Evolutionary conservation across 208 protist genomes (phyloP).

Genomic region (Acanthamoeba quina): DNA sequence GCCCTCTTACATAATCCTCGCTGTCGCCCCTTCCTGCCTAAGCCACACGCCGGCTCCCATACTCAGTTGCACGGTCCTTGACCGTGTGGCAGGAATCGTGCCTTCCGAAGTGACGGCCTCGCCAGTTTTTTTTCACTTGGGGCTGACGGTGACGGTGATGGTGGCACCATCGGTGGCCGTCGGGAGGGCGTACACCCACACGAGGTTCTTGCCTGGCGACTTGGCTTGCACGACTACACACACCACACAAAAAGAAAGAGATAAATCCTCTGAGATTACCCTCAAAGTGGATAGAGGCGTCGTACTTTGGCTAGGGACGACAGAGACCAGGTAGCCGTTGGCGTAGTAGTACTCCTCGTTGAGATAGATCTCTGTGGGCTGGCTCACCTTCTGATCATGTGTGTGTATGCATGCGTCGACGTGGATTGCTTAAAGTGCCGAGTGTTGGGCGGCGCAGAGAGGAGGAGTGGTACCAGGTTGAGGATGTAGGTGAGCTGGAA

Average conservation of each 20-base stretch:
- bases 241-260: too few relatives aligned
- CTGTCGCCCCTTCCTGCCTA: too few relatives aligned
- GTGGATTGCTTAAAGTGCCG: neutral
- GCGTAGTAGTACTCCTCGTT: constrained; percentile 83
- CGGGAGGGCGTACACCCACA: constrained; percentile 31
- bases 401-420: neutral
- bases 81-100: too few relatives aligned
- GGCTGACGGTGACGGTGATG: constrained; percentile 45
- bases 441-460: too few relatives aligned
- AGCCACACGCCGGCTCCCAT: too few relatives aligned
- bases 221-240: constrained; percentile 26
- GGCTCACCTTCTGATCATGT: constrained; percentile 53
- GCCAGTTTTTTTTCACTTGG: too few relatives aligned
- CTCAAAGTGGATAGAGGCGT: too few relatives aligned
- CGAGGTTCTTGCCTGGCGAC: constrained; percentile 20
- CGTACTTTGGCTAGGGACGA: constrained; percentile 30
- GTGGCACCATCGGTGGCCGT: neutral
- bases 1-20: too few relatives aligned
- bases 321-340: constrained; percentile 75
- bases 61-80: too few relatives aligned
- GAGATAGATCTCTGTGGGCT: constrained; percentile 84
- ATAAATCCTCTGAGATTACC: too few relatives aligned
- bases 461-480: constrained; percentile 5
- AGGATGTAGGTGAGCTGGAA: constrained; percentile 78
- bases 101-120: too few relatives aligned